Base-by-base conservation (phyloP, 371 early-diverging fungal genomes). In the Synchytrium microbalum region DNA sequence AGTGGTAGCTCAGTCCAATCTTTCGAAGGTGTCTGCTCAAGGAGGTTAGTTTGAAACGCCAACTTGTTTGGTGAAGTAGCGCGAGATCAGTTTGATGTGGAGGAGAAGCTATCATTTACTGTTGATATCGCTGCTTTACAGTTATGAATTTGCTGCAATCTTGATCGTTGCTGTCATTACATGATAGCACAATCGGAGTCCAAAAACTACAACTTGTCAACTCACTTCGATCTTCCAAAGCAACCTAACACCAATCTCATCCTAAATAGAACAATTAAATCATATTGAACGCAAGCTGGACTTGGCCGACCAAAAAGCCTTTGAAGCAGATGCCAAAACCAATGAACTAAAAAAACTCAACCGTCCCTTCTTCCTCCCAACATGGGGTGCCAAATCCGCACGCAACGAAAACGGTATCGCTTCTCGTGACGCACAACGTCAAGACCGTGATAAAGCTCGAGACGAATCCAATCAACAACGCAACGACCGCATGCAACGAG, bases 321-420 rank as follows among this genome's bases (percentile, higher is more conserved):
- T 89, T 65, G 79, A 84, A 56, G 84, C 89, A 10, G 80, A 86
- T 24, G 79, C 82, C 19, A 84, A 88, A 69, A 84, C 91, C 8
- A 75, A 80, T 54, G 86, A 89, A 63, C 81, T 92, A 54, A 88
- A 86, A 66, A 84, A 88, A 10, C 75, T 90, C 32, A 90, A 90
- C 76, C 78, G 84, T 56, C 89, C 86, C 58, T 92, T 92, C 72
- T 84, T 91, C 71, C 75, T 86, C 8, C 81, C 88, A 14, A 78
- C 69, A 67, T 89, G 64, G 74, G 82, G 72, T 68, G 79, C 66
- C 51, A 73, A 59, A 31, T 13, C 29, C 31, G 56, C 56, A 24
- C 8, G 24, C 5, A 56, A 56, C 24, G 13, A 56, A 56, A 24
- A 8, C 56, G 56, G 58, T 84, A 86, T 66, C 68, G 75, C 1